phyloP scores from a whole-genome alignment of 2,329 filamentous ascomycete genomes.

The Lachnellula subtilissima region DNA sequence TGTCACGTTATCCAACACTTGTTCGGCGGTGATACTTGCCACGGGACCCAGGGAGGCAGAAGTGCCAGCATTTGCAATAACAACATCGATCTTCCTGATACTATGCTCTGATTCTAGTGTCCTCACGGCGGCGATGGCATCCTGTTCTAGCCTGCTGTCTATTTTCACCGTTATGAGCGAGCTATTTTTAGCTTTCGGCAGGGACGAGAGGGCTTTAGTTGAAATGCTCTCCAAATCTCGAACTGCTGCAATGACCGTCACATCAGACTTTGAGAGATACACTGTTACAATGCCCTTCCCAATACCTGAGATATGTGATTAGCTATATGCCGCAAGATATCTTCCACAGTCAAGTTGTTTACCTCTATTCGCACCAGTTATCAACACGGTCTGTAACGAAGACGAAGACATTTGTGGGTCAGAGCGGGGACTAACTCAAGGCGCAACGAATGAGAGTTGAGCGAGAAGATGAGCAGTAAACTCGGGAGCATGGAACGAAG shows the following conservation, averaged over 20 bases:
- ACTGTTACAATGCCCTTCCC: slow-evolving; percentile 30
- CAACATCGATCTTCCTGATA: slow-evolving; percentile 42
- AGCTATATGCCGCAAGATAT: no score
- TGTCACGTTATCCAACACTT: slow-evolving; percentile 36
- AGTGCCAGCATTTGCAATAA: slow-evolving; percentile 50
- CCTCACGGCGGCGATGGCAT: slow-evolving; percentile 33
- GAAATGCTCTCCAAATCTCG: slow-evolving; percentile 31
- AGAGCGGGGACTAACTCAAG: no score
- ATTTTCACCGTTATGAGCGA: slow-evolving; percentile 39
- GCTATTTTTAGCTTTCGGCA: slow-evolving; percentile 35
- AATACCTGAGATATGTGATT: slow-evolving; percentile 19
- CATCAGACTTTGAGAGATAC: slow-evolving; percentile 12
- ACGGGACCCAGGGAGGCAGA: slow-evolving; percentile 29
- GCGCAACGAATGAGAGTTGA: no score
- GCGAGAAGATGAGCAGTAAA: no score
- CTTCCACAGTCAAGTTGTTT: neutral
- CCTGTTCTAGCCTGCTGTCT: slow-evolving; percentile 35
- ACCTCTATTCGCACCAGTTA: slow-evolving; percentile 38
- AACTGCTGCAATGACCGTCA: slow-evolving; percentile 31
- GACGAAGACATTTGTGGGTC: no score
- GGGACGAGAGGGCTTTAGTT: slow-evolving; percentile 29
- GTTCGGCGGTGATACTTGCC: slow-evolving; percentile 31
- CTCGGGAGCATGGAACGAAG: no score
- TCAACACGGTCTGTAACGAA: slow-evolving; percentile 4
- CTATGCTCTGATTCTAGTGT: slow-evolving; percentile 29